These are phyloP conservation scores for Desmodesmus armatus DNA, from an alignment of 139 green algal genomes.

Conservation along the genomic window DNA sequence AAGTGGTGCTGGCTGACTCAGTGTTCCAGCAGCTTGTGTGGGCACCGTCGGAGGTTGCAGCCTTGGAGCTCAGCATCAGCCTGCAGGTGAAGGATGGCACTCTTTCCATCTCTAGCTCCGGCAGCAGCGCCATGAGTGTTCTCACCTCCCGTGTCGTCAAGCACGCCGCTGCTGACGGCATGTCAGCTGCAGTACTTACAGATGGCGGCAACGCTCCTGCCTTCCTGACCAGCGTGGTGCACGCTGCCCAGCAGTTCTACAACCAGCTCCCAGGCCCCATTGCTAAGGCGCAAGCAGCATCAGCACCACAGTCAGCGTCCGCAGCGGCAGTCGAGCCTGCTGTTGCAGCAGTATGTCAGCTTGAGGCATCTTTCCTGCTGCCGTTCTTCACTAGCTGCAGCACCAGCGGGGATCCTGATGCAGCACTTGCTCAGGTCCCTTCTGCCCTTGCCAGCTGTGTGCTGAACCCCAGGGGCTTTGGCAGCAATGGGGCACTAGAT, in stretches of 20 bases:
- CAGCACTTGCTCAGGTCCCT: conserved; percentile 2
- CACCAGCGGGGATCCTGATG: not conserved
- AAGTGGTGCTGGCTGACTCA: conserved; percentile 24
- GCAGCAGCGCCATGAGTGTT: no score
- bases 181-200: conserved; percentile 8
- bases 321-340: conserved; percentile 12
- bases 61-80: not conserved
- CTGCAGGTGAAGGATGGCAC: not conserved
- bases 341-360: conserved; percentile 26
- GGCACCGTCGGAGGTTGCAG: not conserved
- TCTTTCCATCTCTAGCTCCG: no score
- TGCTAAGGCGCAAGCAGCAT: conserved; percentile 31
- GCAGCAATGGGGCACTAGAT: not conserved
- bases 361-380: conserved; percentile 25
- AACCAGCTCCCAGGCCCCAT: conserved; percentile 18
- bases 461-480: conserved; percentile 21
- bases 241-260: conserved; percentile 11
- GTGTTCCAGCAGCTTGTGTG: conserved; percentile 27
- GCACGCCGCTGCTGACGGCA: not conserved
- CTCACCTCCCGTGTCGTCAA: no score
- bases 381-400: conserved; percentile 2
- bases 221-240: not conserved
- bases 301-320: not conserved
- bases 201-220: not conserved
- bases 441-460: not conserved